A percentile compares a stretch with the other conserved stretches of the same genome.
Conservation (phyloP, 331 rosid species). For the Acacia pycnantha region DNA sequence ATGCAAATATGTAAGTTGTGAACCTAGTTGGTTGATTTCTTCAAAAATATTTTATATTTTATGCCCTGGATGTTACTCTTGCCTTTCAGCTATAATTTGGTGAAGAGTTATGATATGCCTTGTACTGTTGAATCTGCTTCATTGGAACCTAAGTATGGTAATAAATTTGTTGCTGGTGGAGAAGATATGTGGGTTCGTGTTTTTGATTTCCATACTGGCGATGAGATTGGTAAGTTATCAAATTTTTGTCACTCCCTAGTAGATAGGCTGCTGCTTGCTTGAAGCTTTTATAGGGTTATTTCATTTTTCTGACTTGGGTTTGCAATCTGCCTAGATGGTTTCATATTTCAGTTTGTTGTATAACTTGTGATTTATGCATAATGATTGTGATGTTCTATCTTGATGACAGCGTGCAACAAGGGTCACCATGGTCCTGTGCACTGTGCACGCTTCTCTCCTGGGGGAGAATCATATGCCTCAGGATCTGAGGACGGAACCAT, state of each 20-base stretch:
- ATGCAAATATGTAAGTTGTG: constrained; percentile 81
- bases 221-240: constrained; percentile 75
- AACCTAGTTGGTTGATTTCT: not conserved
- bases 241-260: not conserved
- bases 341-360: not conserved
- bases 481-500: constrained; percentile 85
- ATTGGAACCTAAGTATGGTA: constrained; percentile 90
- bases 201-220: constrained; percentile 87
- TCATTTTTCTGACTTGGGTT: not conserved
- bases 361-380: not conserved
- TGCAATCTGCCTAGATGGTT: not conserved
- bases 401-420: constrained; percentile 63
- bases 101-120: constrained; percentile 94
- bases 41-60: not conserved
- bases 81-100: constrained; percentile 74
- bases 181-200: constrained; percentile 99
- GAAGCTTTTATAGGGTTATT: not conserved
- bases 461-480: constrained; percentile 79
- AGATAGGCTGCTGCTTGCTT: not conserved
- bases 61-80: constrained; percentile 12
- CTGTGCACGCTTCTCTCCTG: constrained; percentile 71
- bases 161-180: constrained; percentile 94
- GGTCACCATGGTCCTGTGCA: constrained; percentile 90
- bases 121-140: constrained; percentile 94
- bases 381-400: constrained; percentile 13